Conservation (phyloP, 805 yeast species). For the Starmerella powellii region DNA sequence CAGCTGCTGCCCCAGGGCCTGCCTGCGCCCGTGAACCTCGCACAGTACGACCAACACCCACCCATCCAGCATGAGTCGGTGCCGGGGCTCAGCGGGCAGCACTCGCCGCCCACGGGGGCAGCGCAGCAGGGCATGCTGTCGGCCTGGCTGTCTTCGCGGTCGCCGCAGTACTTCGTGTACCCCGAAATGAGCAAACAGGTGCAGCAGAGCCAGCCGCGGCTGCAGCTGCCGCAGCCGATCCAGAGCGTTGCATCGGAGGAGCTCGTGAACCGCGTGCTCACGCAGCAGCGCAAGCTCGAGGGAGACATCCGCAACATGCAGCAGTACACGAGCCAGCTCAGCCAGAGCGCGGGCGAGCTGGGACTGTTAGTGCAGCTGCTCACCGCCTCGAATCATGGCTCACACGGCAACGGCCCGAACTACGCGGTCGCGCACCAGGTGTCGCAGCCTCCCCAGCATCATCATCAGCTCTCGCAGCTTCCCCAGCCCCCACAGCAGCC, state of each 20-base stretch:
- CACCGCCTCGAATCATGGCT: slow-evolving; percentile 2
- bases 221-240: slow-evolving; percentile 8
- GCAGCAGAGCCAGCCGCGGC: slow-evolving; percentile 1
- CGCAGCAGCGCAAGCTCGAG: slow-evolving; percentile 16
- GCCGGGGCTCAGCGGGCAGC: not conserved
- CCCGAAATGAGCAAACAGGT: slow-evolving; percentile 7
- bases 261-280: slow-evolving; percentile 13
- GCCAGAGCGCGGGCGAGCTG: slow-evolving; percentile 16
- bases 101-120: not conserved
- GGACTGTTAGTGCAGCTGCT: slow-evolving; percentile 17
- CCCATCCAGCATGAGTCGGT: no score
- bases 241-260: slow-evolving; percentile 12
- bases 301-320: slow-evolving; percentile 11
- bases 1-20: no score
- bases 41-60: no score
- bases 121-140: not conserved
- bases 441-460: not conserved
- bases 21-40: no score
- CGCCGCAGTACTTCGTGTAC: slow-evolving; percentile 15
- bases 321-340: slow-evolving; percentile 10
- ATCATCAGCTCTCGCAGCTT: slow-evolving; percentile 3
- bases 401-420: not conserved
- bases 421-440: no score
- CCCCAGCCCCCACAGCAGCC: slow-evolving; percentile 2
- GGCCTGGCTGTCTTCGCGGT: slow-evolving; percentile 7